Evolutionary conservation across 1,284 basidiomycete species (phyloP).

Genomic region (Porogramme epimiltina): DNA sequence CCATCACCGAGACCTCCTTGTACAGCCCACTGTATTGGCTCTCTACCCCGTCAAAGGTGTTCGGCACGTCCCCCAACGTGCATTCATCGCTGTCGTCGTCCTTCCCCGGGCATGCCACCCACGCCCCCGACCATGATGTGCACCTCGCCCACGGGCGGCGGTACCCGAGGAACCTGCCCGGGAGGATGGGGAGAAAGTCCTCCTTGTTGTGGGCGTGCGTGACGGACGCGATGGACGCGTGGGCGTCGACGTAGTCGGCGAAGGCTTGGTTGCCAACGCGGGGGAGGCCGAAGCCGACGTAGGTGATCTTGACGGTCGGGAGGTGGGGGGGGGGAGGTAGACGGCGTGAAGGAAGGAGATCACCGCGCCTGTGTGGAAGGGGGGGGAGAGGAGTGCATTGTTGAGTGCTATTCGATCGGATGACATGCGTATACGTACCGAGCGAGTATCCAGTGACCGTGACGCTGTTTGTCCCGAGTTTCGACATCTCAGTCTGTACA

Average conservation of each 20-base stretch:
- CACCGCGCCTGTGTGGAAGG: slow-evolving; percentile 39
- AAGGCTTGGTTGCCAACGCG: slow-evolving; percentile 63
- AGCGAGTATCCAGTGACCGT: slow-evolving; percentile 42
- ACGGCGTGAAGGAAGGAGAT: slow-evolving; percentile 50
- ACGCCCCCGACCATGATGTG: slow-evolving; percentile 53
- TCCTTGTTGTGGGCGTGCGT: slow-evolving; percentile 35
- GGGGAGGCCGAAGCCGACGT: slow-evolving; percentile 54
- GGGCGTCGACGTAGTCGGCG: slow-evolving; percentile 58
- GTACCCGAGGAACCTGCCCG: slow-evolving; percentile 52
- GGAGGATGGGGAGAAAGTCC: slow-evolving; percentile 36
- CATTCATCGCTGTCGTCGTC: slow-evolving; percentile 56
- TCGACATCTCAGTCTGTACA: slow-evolving; percentile 35
- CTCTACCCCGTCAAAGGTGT: slow-evolving; percentile 44
- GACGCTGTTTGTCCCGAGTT: slow-evolving; percentile 32
- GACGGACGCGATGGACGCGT: slow-evolving; percentile 36
- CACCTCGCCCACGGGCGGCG: slow-evolving; percentile 60
- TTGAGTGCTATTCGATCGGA: not conserved
- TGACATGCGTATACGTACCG: slow-evolving; percentile 26
- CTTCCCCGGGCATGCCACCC: slow-evolving; percentile 53
- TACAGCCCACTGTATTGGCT: slow-evolving; percentile 61
- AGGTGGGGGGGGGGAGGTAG: slow-evolving; percentile 48
- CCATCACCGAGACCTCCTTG: slow-evolving; percentile 55
- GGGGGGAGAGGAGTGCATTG: not conserved
- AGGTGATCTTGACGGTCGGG: slow-evolving; percentile 39
- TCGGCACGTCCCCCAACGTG: slow-evolving; percentile 54